These are phyloP conservation scores for Agaricales sp. DNA, from an alignment of 1,284 basidiomycete genomes.

Conservation along the genomic window DNA sequence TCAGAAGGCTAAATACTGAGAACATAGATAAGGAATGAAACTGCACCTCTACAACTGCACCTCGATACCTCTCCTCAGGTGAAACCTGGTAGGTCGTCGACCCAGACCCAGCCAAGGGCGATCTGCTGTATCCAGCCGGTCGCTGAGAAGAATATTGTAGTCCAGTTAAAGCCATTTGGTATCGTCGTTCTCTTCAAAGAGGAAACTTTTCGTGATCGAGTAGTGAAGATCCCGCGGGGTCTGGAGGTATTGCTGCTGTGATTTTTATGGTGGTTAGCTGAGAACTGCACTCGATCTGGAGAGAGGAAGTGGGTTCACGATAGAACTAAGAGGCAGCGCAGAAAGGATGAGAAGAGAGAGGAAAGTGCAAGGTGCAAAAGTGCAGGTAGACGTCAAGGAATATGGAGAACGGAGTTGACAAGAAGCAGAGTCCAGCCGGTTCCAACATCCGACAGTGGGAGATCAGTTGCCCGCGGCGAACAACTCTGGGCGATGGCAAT, in stretches of 20 bases:
- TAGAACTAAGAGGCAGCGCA: neutral
- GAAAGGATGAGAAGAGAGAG: neutral
- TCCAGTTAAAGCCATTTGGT: neutral
- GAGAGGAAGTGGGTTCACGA: too few species aligned
- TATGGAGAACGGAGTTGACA: neutral
- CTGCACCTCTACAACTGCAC: constrained; percentile 71
- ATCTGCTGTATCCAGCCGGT: neutral
- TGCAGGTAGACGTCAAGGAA: too few species aligned
- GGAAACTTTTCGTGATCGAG: neutral
- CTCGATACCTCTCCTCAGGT: constrained; percentile 46
- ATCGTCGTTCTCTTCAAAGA: neutral
- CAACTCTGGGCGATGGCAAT: too few species aligned
- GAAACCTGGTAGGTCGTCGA: neutral
- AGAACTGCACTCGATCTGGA: too few species aligned
- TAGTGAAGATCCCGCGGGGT: neutral
- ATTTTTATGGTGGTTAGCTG: too few species aligned
- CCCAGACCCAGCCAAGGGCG: neutral
- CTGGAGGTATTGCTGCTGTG: neutral
- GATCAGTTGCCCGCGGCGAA: too few species aligned
- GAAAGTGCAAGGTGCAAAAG: too few species aligned
- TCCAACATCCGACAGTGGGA: too few species aligned
- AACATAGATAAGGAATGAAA: constrained; percentile 8
- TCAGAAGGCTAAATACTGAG: constrained; percentile 3
- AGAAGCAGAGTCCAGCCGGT: neutral
- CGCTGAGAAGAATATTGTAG: neutral